Percentiles rank a stretch among this genome's conserved stretches.
These are phyloP conservation scores for Pyricularia pennisetigena DNA, from an alignment of 2,329 filamentous ascomycete species.

Conservation along the genomic window DNA sequence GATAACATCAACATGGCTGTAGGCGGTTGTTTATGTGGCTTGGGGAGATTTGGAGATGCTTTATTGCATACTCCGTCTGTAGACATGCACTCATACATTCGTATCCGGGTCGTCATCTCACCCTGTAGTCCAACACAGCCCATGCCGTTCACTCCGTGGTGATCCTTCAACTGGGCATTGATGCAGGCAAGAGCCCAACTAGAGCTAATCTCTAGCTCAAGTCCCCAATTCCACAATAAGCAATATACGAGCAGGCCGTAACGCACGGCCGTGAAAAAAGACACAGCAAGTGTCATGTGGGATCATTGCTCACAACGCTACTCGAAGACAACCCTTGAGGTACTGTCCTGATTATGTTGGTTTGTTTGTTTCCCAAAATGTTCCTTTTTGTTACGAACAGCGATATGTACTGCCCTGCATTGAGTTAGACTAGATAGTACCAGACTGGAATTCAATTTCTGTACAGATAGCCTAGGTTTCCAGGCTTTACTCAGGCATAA, in stretches of 20 bases:
- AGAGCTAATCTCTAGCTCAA: neutral
- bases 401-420: neutral
- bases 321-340: neutral
- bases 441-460: neutral
- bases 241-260: neutral
- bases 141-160: neutral
- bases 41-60: neutral
- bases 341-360: neutral
- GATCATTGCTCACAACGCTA: neutral
- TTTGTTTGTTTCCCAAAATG: neutral
- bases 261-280: neutral
- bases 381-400: neutral
- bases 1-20: neutral
- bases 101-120: neutral
- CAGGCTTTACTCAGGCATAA: neutral
- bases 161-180: neutral
- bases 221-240: neutral
- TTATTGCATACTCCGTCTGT: neutral
- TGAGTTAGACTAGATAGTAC: neutral
- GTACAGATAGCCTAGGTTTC: neutral
- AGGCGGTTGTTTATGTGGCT: neutral
- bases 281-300: neutral
- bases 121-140: neutral
- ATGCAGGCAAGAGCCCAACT: neutral
- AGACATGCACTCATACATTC: neutral